Percentiles rank a stretch among this genome's conserved stretches.
phyloP scores from a whole-genome alignment of 2,329 filamentous ascomycete genomes.

The Nemania sp. region DNA sequence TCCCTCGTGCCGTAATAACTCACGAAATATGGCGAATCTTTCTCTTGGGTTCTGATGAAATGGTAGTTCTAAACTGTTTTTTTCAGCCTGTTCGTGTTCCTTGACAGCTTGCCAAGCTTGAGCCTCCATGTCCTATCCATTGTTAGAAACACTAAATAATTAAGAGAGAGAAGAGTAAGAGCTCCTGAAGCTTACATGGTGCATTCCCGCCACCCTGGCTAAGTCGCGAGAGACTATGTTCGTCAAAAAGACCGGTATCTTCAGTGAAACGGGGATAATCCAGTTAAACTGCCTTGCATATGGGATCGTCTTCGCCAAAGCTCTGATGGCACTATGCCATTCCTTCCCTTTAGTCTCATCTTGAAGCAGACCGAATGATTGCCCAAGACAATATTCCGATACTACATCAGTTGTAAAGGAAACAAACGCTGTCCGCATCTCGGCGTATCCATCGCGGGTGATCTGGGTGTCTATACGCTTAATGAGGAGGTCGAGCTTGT shows the following conservation, averaged over 20 bases:
- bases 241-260: constrained; percentile 24
- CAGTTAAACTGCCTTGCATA: constrained; percentile 36
- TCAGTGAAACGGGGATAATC: constrained; percentile 35
- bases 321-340: constrained; percentile 26
- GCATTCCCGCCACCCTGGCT: constrained; percentile 34
- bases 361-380: constrained; percentile 28
- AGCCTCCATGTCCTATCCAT: constrained; percentile 34
- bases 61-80: not conserved
- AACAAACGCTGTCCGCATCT: constrained; percentile 28
- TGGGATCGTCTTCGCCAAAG: constrained; percentile 28
- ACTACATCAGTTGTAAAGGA: constrained; percentile 31
- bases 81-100: constrained; percentile 20
- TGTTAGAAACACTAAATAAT: not conserved
- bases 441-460: constrained; percentile 20
- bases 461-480: constrained; percentile 30
- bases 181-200: constrained; percentile 23
- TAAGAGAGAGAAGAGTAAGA: not conserved
- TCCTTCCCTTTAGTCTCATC: constrained; percentile 23
- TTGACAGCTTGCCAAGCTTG: constrained; percentile 26
- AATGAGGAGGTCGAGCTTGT: constrained; percentile 28
- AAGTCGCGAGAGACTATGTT: constrained; percentile 17
- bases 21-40: constrained; percentile 32
- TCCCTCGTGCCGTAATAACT: constrained; percentile 26
- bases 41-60: constrained; percentile 25
- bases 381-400: constrained; percentile 31